phyloP scores from a whole-genome alignment of 2,329 filamentous ascomycete genomes.

The Cryphonectria naterciae region DNA sequence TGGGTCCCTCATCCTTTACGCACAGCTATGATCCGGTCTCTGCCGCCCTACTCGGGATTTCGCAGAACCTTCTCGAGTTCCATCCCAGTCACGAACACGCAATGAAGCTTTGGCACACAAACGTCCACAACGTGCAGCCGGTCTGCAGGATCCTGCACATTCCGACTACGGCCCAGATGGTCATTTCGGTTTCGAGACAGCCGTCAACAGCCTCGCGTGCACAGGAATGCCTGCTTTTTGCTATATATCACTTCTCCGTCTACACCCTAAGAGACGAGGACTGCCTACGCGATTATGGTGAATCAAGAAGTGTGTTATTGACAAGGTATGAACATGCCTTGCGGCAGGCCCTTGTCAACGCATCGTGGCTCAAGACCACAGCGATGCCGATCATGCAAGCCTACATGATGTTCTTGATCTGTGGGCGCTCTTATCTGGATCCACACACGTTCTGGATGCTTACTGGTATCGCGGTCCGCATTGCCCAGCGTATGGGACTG shows the following conservation, averaged over 20 bases:
- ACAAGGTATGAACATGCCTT: slow-evolving; percentile 46
- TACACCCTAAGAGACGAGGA: slow-evolving; percentile 47
- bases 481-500: slow-evolving; percentile 57
- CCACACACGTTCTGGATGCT: slow-evolving; percentile 55
- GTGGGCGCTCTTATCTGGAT: slow-evolving; percentile 36
- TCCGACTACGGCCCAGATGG: slow-evolving; percentile 33
- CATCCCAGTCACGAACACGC: slow-evolving; percentile 34
- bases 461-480: slow-evolving; percentile 54
- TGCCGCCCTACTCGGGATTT: slow-evolving; percentile 27
- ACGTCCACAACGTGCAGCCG: slow-evolving; percentile 35
- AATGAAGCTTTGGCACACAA: slow-evolving; percentile 34
- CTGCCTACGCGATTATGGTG: slow-evolving; percentile 43
- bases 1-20: neutral
- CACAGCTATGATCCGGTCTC: slow-evolving; percentile 26
- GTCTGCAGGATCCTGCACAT: slow-evolving; percentile 35
- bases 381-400: slow-evolving; percentile 59
- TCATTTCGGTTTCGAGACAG: slow-evolving; percentile 28
- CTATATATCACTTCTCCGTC: slow-evolving; percentile 46
- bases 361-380: slow-evolving; percentile 53
- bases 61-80: slow-evolving; percentile 27
- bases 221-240: slow-evolving; percentile 47
- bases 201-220: slow-evolving; percentile 34
- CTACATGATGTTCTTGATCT: slow-evolving; percentile 50
- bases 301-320: slow-evolving; percentile 41
- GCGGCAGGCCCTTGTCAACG: slow-evolving; percentile 54